These are phyloP conservation scores for Thielaviopsis euricoi DNA, from an alignment of 2,329 filamentous ascomycete genomes.

Conservation along the genomic window DNA sequence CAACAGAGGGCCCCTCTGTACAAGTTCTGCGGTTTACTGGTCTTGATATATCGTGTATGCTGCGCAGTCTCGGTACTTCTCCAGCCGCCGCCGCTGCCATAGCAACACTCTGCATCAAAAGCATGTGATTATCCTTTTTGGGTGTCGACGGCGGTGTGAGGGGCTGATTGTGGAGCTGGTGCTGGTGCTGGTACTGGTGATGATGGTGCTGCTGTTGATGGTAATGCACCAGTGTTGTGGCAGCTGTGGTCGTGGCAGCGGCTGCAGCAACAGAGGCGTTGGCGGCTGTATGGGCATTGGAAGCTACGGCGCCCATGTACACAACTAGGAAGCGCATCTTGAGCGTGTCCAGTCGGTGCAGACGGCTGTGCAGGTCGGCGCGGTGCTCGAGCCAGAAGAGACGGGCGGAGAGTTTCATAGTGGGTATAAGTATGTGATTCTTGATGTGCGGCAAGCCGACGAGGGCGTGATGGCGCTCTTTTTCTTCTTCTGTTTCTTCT, in stretches of 20 bases:
- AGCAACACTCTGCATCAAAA: constrained; percentile 9
- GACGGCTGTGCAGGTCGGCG: constrained; percentile 36
- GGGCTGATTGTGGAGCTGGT: neutral
- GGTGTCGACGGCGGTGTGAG: constrained; percentile 6
- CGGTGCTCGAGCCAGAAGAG: constrained; percentile 42
- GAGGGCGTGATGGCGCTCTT: constrained; percentile 17
- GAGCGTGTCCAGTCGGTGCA: constrained; percentile 42
- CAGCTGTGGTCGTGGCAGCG: neutral
- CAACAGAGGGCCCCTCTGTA: neutral
- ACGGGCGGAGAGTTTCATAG: constrained; percentile 31
- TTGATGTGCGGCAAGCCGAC: constrained; percentile 10
- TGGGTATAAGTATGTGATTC: constrained; percentile 15
- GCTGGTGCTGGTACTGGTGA: neutral
- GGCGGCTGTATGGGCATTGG: constrained; percentile 16
- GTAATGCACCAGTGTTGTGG: neutral
- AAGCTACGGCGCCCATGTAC: constrained; percentile 42
- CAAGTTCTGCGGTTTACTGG: neutral
- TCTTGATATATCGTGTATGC: neutral
- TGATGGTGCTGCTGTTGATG: neutral
- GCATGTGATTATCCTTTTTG: constrained; percentile 5
- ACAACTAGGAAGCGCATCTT: constrained; percentile 49
- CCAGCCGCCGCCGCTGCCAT: constrained; percentile 1
- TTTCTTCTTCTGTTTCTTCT: too few relatives aligned
- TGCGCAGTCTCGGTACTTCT: constrained; percentile 1
- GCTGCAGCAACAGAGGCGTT: constrained; percentile 1